These are phyloP conservation scores for Ulvella scutata DNA, from an alignment of 139 green algal species.

Conservation along the genomic window DNA sequence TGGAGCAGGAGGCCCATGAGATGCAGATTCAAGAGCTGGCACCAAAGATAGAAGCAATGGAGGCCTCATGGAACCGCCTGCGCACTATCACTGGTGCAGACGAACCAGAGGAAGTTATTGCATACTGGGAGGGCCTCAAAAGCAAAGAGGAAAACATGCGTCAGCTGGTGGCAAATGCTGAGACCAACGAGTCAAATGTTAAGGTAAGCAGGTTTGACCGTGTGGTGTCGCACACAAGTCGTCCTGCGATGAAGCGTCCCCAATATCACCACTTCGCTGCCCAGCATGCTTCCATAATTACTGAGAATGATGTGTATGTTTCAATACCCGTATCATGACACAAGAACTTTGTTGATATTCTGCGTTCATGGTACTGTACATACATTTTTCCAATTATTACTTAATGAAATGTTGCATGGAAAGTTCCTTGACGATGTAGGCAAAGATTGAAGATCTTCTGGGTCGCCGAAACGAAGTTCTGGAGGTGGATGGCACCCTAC, in stretches of 20 bases:
- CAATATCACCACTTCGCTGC: too few species aligned
- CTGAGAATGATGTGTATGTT: too few species aligned
- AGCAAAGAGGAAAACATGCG: slow-evolving; percentile 65
- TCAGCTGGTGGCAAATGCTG: slow-evolving; percentile 56
- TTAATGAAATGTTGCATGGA: too few species aligned
- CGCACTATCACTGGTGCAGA: slow-evolving; percentile 48
- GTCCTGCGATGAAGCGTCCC: too few species aligned
- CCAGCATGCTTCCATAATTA: too few species aligned
- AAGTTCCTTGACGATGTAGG: too few species aligned
- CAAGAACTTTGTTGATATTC: too few species aligned
- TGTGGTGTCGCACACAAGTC: too few species aligned
- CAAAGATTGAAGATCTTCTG: neutral
- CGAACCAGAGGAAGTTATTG: slow-evolving; percentile 50
- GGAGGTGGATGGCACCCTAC: neutral
- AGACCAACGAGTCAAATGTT: slow-evolving; percentile 38
- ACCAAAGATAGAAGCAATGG: slow-evolving; percentile 63
- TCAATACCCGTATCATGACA: too few species aligned
- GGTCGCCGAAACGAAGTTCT: neutral
- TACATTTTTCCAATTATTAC: too few species aligned
- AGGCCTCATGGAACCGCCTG: slow-evolving; percentile 60
- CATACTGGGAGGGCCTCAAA: slow-evolving; percentile 59
- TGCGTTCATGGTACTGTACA: too few species aligned
- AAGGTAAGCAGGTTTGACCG: too few species aligned
- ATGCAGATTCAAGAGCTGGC: slow-evolving; percentile 25
- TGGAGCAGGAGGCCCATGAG: slow-evolving; percentile 44